Evolutionary conservation across 2,329 filamentous ascomycete species (phyloP), one percentile per base, ranked within the genome.

Genomic region (Diaporthe ampelina): DNA sequence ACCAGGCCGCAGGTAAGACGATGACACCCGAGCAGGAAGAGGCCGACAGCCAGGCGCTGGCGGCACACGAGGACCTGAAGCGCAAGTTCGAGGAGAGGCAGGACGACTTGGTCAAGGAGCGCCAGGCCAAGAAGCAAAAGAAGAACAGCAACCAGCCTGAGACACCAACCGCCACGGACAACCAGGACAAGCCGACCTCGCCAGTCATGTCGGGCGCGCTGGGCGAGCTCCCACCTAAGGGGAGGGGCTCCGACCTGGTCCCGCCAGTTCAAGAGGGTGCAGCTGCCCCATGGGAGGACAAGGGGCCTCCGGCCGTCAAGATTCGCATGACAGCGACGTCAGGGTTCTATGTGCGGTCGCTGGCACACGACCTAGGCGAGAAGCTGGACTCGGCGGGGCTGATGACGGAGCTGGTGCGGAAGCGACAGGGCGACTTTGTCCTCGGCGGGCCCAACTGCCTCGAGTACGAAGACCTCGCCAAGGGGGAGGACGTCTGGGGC

Each of bases 281-380:
- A 0, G 88, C 89, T 8, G 86, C 88, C 9, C 89, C 89, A 0
- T 91, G 90, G 90, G 86, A 85, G 52, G 90, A 87, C 81, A 85
- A 91, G 79, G 91, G 89, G 0, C 91, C 95, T 1, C 91, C 96
- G 1, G 97, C 96, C 0, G 94, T 91, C 65, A 93, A 91, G 80
- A 91, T 99, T 75, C 92, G 94, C 73, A 95, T 99, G 91, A 97
- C 94, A 0, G 96, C 98, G 69, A 95, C 95, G 2, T 97, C 95
- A 0, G 97, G 97, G 52, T 99, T 98, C 87, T 99, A 99, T 83
- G 95, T 99, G 19, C 93, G 97, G 76, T 97, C 94, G 74, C 91
- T 99, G 78, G 95, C 95, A 79, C 95, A 98, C 81, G 97, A 99
- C 80, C 88, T 99, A 4, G 97, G 96, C 29, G 87, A 92, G 77